Conservation (phyloP, 768 basidiomycete species). For the Wakefieldia striispora region DNA sequence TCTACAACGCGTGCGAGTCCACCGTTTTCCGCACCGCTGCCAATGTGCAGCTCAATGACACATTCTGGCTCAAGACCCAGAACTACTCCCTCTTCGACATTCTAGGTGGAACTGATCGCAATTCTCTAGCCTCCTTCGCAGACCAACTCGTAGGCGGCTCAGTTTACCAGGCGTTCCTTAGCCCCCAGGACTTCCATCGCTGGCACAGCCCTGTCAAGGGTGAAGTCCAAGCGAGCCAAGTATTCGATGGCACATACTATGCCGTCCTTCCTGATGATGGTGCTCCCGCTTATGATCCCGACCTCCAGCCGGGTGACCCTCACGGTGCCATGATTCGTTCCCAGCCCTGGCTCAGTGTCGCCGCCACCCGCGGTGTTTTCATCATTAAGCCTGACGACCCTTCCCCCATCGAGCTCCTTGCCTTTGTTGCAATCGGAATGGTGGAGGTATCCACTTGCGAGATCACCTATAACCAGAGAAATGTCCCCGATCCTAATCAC, state of each 20-base stretch:
- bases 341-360: conserved; percentile 41
- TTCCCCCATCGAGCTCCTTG: conserved; percentile 46
- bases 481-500: background rate
- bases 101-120: conserved; percentile 30
- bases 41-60: conserved; percentile 40
- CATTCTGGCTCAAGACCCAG: conserved; percentile 59
- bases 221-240: conserved; percentile 33
- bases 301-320: conserved; percentile 6
- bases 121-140: conserved; percentile 29
- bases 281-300: background rate
- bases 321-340: conserved; percentile 26
- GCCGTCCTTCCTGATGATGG: conserved; percentile 13
- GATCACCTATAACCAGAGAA: background rate
- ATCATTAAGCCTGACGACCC: conserved; percentile 53
- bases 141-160: conserved; percentile 46
- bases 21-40: conserved; percentile 34
- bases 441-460: conserved; percentile 46
- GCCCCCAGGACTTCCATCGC: conserved; percentile 52
- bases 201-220: conserved; percentile 59
- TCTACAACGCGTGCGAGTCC: conserved; percentile 55
- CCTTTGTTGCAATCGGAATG: conserved; percentile 60
- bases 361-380: conserved; percentile 51
- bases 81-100: conserved; percentile 59
- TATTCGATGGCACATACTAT: conserved; percentile 24
- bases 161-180: conserved; percentile 56